Evolutionary conservation across 495 filamentous ascomycete genomes (phyloP), one percentile per base, ranked within the genome.

Genomic region (Penicillium parvum): DNA sequence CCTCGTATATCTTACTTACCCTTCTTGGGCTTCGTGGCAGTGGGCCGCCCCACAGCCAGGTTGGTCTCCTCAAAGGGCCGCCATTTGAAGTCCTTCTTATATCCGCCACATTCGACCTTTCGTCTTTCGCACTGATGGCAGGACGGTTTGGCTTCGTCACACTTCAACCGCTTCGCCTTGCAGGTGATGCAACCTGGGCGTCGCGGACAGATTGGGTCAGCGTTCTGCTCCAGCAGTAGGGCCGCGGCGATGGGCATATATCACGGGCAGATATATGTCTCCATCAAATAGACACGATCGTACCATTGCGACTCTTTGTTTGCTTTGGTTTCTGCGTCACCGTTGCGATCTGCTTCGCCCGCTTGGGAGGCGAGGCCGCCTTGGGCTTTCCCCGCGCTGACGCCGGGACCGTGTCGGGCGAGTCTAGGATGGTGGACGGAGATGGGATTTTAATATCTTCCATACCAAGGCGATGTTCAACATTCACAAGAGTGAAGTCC

Each of bases 71-170:
- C 86, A 50, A 88, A 87, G 2, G 84, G 75, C 23, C 84, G 74
- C 85, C 86, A 90, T 74, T 89, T 90, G 67, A 87, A 88, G 54
- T 86, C 83, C 61, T 86, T 90, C 57, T 82, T 86, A 60, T 89
- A 90, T 12, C 86, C 86, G 22, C 85, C 85, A 57, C 86, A 90
- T 11, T 65, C 58, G 11, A 89, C 84, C 40, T 76, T 81, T 18
- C 86, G 76, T 40, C 80, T 78, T 27, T 78, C 69, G 56, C 86
- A 89, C 66, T 89, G 85, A 27, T 81, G 72, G 53, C 86, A 90
- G 23, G 71, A 74, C 5, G 86, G 86, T 48, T 90, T 87, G 23
- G 75, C 79, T 59, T 90, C 86, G 56, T 88, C 86, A 65, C 86
- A 90, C 60, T 90, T 90, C 40, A 90, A 65, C 45, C 86, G 73